Conservation (phyloP, 129 eudicot genomes). For the Kitagawia praeruptora region DNA sequence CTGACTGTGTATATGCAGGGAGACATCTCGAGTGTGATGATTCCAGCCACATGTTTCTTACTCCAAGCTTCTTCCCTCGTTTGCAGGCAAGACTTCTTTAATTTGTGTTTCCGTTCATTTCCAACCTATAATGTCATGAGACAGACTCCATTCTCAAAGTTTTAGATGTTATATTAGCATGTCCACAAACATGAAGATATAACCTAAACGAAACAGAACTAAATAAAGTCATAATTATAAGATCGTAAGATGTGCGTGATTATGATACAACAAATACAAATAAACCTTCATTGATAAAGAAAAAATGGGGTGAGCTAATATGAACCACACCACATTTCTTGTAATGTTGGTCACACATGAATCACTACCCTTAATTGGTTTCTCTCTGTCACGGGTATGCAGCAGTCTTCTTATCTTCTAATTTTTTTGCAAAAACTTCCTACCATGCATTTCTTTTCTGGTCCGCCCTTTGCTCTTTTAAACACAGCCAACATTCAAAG, state of each 20-base stretch:
- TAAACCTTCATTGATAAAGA: neutral
- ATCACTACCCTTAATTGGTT: neutral
- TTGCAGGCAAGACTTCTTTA: conserved; percentile 55
- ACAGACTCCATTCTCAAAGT: neutral
- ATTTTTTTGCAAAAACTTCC: neutral
- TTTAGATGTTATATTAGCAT: neutral
- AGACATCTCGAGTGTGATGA: conserved; percentile 86
- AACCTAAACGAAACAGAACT: neutral
- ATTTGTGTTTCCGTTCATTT: neutral
- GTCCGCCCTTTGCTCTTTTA: neutral
- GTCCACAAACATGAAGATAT: neutral
- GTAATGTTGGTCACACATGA: neutral
- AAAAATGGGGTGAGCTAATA: neutral
- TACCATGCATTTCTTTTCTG: neutral
- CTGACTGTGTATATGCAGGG: conserved; percentile 62
- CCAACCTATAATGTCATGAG: neutral
- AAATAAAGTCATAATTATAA: neutral
- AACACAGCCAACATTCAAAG: neutral
- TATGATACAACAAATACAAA: too few species aligned
- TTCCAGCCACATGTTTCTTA: conserved; percentile 73
- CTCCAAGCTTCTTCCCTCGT: conserved; percentile 75
- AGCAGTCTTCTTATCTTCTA: neutral
- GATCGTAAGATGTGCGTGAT: neutral
- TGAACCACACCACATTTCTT: too few species aligned
- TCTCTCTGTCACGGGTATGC: neutral